These are phyloP conservation scores for Pedinophyceae sp. DNA, from an alignment of 139 green algal genomes.

Conservation along the genomic window DNA sequence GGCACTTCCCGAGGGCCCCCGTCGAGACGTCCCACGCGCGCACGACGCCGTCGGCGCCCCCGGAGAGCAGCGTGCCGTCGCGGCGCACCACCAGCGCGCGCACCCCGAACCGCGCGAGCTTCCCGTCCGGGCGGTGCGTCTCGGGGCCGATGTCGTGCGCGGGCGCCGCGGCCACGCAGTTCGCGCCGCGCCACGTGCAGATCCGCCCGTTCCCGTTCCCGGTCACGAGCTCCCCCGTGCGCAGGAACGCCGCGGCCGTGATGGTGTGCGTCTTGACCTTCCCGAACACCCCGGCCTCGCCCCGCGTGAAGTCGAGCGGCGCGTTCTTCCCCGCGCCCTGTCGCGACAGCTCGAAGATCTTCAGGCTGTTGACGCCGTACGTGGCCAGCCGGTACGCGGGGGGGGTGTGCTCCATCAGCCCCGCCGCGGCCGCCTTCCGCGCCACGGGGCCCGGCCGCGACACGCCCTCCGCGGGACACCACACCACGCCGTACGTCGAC, in stretches of 20 bases:
- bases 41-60: slow-evolving; percentile 32
- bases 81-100: neutral
- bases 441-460: no score
- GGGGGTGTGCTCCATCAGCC: no score
- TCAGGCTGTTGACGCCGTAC: neutral
- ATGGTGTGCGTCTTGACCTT: neutral
- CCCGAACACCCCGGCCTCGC: neutral
- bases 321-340: neutral
- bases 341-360: neutral
- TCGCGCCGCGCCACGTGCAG: neutral
- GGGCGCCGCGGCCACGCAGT: neutral
- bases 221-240: neutral
- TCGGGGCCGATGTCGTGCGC: neutral
- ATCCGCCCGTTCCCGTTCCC: neutral
- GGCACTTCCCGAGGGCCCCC: slow-evolving; percentile 18
- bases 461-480: neutral
- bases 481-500: neutral
- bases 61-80: slow-evolving; percentile 22
- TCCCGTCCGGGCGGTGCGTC: neutral
- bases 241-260: neutral
- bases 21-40: slow-evolving; percentile 37
- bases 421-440: no score
- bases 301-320: neutral
- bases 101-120: neutral
- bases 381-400: neutral